Evolutionary conservation across 495 filamentous ascomycete species (phyloP).

Genomic region (Neurospora sp.): DNA sequence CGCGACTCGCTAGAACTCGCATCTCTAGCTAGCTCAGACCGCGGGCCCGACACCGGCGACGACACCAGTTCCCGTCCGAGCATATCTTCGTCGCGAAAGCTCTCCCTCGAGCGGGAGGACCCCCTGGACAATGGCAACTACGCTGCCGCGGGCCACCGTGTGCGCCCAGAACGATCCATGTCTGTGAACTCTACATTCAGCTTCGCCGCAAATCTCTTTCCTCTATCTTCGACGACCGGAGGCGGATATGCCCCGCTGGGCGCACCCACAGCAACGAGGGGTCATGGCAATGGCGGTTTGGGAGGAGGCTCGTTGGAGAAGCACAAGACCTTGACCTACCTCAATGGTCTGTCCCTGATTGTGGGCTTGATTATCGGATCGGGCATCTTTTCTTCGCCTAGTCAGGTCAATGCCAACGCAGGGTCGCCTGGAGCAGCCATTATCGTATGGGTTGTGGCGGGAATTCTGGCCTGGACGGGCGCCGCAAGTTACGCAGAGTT

Average conservation of each 20-base stretch:
- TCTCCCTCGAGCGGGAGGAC: slow-evolving; percentile 81
- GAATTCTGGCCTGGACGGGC: slow-evolving; percentile 89
- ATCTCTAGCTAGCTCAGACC: slow-evolving; percentile 78
- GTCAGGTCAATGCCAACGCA: slow-evolving; percentile 85
- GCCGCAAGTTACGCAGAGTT: slow-evolving; percentile 94
- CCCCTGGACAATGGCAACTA: slow-evolving; percentile 55
- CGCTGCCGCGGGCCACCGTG: slow-evolving; percentile 29
- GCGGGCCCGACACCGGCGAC: slow-evolving; percentile 46
- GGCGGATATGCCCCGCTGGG: slow-evolving; percentile 71
- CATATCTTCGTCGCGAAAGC: slow-evolving; percentile 79
- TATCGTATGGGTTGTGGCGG: slow-evolving; percentile 84
- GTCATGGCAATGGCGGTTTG: slow-evolving; percentile 33
- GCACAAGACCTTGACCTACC: slow-evolving; percentile 87
- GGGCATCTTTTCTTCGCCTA: slow-evolving; percentile 91
- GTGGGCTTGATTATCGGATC: slow-evolving; percentile 94
- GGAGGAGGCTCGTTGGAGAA: slow-evolving; percentile 66
- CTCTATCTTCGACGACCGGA: slow-evolving; percentile 72
- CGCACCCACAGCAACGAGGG: slow-evolving; percentile 45
- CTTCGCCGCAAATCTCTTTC: slow-evolving; percentile 83
- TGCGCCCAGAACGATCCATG: slow-evolving; percentile 58
- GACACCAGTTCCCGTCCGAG: slow-evolving; percentile 65
- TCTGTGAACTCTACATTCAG: slow-evolving; percentile 90
- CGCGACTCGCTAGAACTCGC: slow-evolving; percentile 96
- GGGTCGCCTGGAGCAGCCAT: slow-evolving; percentile 88
- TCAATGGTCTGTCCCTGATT: slow-evolving; percentile 86